phyloP scores from a whole-genome alignment of 2,329 filamentous ascomycete species.

The Colletotrichum tamarilloi region DNA sequence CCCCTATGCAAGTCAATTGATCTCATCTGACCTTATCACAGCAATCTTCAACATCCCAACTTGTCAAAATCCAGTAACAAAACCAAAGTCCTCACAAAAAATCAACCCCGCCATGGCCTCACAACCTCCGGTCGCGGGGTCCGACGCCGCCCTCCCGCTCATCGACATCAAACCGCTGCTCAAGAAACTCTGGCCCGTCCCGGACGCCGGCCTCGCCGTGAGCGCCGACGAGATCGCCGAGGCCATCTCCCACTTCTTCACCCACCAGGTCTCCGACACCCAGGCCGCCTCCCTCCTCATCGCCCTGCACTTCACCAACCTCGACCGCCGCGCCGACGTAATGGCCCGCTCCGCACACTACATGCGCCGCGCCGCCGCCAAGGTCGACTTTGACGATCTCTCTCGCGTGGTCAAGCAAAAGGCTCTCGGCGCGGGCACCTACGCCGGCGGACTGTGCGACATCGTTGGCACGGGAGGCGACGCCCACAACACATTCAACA shows the following conservation, averaged over 20 bases:
- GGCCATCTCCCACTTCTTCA: conserved; percentile 93
- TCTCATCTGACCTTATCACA: neutral
- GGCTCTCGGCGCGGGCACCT: conserved; percentile 75
- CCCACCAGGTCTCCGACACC: conserved; percentile 86
- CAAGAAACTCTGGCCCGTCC: conserved; percentile 75
- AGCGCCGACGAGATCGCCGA: conserved; percentile 85
- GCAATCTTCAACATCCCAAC: neutral
- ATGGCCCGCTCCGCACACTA: conserved; percentile 84
- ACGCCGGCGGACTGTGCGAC: conserved; percentile 88
- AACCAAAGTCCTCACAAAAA: neutral
- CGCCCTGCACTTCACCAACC: conserved; percentile 88
- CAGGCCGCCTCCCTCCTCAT: conserved; percentile 91
- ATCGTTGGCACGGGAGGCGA: conserved; percentile 98
- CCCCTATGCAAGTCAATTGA: neutral
- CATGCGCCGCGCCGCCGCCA: conserved; percentile 84
- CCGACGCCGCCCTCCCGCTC: conserved; percentile 43
- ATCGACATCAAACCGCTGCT: conserved; percentile 78
- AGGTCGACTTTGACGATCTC: conserved; percentile 74
- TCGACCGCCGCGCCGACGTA: conserved; percentile 86
- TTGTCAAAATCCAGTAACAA: neutral
- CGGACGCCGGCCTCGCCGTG: conserved; percentile 59
- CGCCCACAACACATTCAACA: conserved; percentile 97
- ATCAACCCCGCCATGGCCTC: conserved; percentile 44
- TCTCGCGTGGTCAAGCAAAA: conserved; percentile 68
- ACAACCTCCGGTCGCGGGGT: conserved; percentile 40